A percentile compares a stretch with the other conserved stretches of the same genome.
Conservation (phyloP, 306 rosid genomes). For the Inga leiocalycina region DNA sequence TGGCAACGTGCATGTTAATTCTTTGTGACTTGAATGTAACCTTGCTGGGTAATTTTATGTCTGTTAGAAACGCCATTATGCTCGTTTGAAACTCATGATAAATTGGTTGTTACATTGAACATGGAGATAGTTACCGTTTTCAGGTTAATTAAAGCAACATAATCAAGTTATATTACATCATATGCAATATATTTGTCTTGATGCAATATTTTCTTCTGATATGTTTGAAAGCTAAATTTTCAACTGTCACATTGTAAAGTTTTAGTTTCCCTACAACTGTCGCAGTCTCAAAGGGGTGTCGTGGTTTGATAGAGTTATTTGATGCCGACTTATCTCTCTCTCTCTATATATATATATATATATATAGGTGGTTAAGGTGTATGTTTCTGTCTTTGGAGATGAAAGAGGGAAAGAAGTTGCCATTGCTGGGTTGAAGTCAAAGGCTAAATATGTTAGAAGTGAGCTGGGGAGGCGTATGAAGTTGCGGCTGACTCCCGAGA, state of each 20-base stretch:
- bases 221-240: neutral
- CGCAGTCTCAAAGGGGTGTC: neutral
- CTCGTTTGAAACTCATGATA: neutral
- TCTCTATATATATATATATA: neutral
- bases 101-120: neutral
- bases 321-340: neutral
- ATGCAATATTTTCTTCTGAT: neutral
- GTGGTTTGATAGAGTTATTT: slow-evolving; percentile 15
- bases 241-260: neutral
- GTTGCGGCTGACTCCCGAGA: slow-evolving; percentile 88
- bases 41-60: neutral
- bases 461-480: slow-evolving; percentile 86
- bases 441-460: slow-evolving; percentile 84
- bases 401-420: slow-evolving; percentile 95
- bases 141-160: neutral
- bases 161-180: neutral
- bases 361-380: slow-evolving; percentile 81
- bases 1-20: neutral
- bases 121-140: neutral
- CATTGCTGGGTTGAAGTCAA: slow-evolving; percentile 85
- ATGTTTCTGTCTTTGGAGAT: slow-evolving; percentile 90
- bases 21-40: neutral
- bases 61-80: neutral
- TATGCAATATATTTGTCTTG: neutral
- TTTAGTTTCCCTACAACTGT: neutral